These are phyloP conservation scores for Monosporascus sp. DNA, from an alignment of 2,329 filamentous ascomycete genomes.

Conservation along the genomic window DNA sequence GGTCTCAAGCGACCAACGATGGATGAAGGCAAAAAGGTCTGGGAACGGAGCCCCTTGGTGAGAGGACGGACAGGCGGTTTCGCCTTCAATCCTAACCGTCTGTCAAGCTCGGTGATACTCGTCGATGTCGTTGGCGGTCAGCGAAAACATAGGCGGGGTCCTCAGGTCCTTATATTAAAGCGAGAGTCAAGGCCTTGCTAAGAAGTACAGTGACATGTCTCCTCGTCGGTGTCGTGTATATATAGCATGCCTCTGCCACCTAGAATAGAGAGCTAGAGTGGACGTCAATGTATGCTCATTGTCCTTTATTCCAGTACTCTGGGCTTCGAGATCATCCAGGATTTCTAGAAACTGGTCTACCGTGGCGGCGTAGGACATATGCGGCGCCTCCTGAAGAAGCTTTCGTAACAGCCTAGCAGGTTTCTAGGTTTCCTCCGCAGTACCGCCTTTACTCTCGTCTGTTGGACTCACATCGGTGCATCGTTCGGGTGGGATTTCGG, in stretches of 20 bases:
- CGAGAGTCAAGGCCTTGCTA: too few relatives aligned
- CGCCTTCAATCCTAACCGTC: constrained; percentile 38
- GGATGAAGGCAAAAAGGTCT: too few relatives aligned
- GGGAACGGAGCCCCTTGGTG: constrained; percentile 17
- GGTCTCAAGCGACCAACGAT: too few relatives aligned
- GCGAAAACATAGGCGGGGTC: constrained; percentile 58
- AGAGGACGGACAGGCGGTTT: constrained; percentile 48
- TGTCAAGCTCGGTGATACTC: constrained; percentile 68
- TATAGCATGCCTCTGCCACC: too few relatives aligned
- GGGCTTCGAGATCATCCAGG: constrained; percentile 42
- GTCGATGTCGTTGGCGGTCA: constrained; percentile 66
- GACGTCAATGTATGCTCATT: too few relatives aligned
- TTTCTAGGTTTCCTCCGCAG: constrained; percentile 30
- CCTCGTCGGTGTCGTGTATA: too few relatives aligned
- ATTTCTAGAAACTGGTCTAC: constrained; percentile 59
- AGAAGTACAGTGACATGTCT: too few relatives aligned
- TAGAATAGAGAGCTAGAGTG: too few relatives aligned
- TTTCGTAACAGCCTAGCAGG: constrained; percentile 44
- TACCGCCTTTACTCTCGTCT: constrained; percentile 35
- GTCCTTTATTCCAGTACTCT: too few relatives aligned
- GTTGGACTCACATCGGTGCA: constrained; percentile 65
- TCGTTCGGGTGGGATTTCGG: constrained; percentile 69
- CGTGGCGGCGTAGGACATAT: constrained; percentile 47
- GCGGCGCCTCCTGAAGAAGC: constrained; percentile 49
- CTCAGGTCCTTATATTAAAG: constrained; percentile 47